These are phyloP conservation scores for Raphanus hybrid DNA, from an alignment of 441 rosid genomes.

Conservation along the genomic window DNA sequence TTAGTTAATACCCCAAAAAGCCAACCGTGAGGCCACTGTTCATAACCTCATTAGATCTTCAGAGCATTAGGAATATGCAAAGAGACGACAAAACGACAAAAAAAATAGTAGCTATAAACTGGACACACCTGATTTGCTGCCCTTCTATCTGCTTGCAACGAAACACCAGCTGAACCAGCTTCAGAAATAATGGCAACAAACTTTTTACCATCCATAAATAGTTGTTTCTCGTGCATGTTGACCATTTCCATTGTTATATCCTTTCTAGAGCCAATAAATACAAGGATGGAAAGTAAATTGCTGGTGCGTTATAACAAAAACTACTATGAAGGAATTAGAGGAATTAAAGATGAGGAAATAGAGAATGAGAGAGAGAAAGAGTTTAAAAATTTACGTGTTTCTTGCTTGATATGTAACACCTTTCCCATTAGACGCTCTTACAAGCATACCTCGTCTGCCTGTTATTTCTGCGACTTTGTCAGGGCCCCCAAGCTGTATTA, in stretches of 20 bases:
- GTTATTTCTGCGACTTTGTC: constrained; percentile 98
- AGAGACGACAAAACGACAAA: neutral
- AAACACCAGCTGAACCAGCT: constrained; percentile 99
- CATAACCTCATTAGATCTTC: constrained; percentile 15
- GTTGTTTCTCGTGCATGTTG: constrained; percentile 99
- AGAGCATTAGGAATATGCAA: constrained; percentile 15
- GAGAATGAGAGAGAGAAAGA: neutral
- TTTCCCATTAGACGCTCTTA: constrained; percentile 90
- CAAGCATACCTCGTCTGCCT: constrained; percentile 99
- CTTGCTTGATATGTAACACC: constrained; percentile 99
- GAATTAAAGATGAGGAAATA: constrained; percentile 20
- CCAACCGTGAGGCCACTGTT: constrained; percentile 9
- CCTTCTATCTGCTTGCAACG: constrained; percentile 98
- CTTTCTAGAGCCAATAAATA: constrained; percentile 63
- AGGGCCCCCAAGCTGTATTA: constrained; percentile 97
- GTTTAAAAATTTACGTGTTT: constrained; percentile 74
- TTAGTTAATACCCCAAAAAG: constrained; percentile 22
- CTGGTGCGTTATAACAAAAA: constrained; percentile 25
- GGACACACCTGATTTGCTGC: constrained; percentile 80
- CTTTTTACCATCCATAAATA: constrained; percentile 98
- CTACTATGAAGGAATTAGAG: constrained; percentile 31
- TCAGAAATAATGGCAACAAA: constrained; percentile 97
- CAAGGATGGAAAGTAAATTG: constrained; percentile 37
- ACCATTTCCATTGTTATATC: constrained; percentile 99
- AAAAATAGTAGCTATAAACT: constrained; percentile 22